These are phyloP conservation scores for Athelia psychrophila DNA, from an alignment of 1,284 basidiomycete species.

Conservation along the genomic window DNA sequence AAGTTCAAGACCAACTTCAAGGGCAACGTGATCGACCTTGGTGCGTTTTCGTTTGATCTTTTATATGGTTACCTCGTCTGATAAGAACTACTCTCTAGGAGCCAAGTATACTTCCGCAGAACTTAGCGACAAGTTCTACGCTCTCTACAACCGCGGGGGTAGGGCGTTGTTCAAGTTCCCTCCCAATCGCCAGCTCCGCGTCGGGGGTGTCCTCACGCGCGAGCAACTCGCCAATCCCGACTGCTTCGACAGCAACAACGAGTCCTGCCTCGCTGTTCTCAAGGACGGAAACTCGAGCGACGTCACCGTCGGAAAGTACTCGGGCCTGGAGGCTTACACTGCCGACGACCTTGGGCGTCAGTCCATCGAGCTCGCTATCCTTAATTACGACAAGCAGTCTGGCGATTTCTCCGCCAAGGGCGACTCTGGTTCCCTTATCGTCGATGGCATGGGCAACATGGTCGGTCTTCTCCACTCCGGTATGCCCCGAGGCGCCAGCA, in stretches of 20 bases:
- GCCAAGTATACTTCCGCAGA: conserved; percentile 12
- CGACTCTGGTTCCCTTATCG: conserved; percentile 33
- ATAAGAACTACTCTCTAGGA: conserved; percentile 10
- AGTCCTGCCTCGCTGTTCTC: too few species aligned
- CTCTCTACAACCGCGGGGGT: conserved; percentile 8
- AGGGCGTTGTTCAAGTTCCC: conserved; percentile 14
- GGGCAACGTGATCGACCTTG: too few species aligned
- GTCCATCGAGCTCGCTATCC: conserved; percentile 26
- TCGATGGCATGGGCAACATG: conserved; percentile 17
- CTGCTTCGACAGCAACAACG: too few species aligned
- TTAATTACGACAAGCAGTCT: conserved; percentile 18
- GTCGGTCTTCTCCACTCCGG: conserved; percentile 35
- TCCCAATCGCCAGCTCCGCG: conserved; percentile 12
- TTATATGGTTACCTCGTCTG: conserved; percentile 6
- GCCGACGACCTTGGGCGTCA: conserved; percentile 29
- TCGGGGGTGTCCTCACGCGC: conserved; percentile 7
- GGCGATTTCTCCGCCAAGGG: conserved; percentile 30
- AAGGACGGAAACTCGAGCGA: neutral
- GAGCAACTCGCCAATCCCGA: too few species aligned
- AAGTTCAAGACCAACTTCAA: too few species aligned
- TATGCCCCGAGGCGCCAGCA: conserved; percentile 21
- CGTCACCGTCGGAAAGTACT: conserved; percentile 17
- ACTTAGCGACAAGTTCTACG: conserved; percentile 12
- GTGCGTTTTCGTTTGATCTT: too few species aligned
- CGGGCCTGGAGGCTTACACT: conserved; percentile 25